Evolutionary conservation across 176 grass and related monocot genomes (phyloP).

Genomic region (Urochloa ruziziensis): DNA sequence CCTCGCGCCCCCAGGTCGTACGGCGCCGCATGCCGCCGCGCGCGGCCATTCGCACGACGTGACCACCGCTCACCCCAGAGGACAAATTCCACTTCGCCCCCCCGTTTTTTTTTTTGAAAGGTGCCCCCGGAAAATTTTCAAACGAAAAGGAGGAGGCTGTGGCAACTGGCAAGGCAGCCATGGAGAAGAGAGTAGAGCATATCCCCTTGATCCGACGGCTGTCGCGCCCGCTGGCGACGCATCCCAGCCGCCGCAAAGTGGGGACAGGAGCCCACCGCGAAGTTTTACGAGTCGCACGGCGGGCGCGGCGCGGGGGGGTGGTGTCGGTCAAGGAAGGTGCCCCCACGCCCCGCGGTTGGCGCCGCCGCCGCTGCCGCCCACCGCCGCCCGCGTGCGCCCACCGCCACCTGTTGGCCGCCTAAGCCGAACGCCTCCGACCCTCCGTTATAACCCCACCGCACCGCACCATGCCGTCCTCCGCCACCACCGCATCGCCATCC

Average conservation of each 20-base stretch:
- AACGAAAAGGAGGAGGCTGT: neutral
- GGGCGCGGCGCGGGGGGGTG: neutral
- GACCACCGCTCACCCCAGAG: neutral
- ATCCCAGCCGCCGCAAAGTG: neutral
- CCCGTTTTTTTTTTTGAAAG: no score
- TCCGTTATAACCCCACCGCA: slow-evolving; percentile 44
- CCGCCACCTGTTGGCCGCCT: slow-evolving; percentile 47
- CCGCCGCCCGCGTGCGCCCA: slow-evolving; percentile 46
- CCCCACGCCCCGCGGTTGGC: slow-evolving; percentile 45
- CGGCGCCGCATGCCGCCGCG: slow-evolving; percentile 38
- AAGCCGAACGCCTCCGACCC: slow-evolving; percentile 26
- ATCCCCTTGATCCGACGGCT: slow-evolving; percentile 15
- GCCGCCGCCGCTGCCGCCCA: slow-evolving; percentile 39
- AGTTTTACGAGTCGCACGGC: slow-evolving; percentile 13
- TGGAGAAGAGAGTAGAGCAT: neutral
- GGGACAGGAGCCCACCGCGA: neutral
- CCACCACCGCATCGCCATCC: neutral
- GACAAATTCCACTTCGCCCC: neutral
- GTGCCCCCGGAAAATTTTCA: neutral
- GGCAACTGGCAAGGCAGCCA: neutral
- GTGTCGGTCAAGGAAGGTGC: slow-evolving; percentile 41
- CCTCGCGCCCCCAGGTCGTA: neutral
- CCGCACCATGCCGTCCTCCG: slow-evolving; percentile 32
- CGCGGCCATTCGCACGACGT: slow-evolving; percentile 27
- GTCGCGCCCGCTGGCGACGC: neutral